Percentiles rank a stretch among this genome's conserved stretches.
These are phyloP conservation scores for Populus pruinosa DNA, from an alignment of 345 rosid species.

Conservation along the genomic window DNA sequence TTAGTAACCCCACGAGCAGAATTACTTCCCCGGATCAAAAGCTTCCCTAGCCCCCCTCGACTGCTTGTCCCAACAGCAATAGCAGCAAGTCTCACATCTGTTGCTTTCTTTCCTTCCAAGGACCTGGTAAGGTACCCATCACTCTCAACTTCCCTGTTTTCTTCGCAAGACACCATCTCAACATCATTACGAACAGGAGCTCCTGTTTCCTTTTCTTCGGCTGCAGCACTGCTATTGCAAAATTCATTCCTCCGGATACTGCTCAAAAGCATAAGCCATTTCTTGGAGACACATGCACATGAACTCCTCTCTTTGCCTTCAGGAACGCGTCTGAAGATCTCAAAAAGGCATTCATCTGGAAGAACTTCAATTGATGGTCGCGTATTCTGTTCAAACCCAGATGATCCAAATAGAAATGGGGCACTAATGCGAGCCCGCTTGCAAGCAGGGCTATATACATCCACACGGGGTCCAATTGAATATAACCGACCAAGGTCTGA, in stretches of 20 bases:
- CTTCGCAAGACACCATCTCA: constrained; percentile 38
- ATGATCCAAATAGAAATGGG: constrained; percentile 24
- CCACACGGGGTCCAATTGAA: constrained; percentile 42
- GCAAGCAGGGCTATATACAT: constrained; percentile 46
- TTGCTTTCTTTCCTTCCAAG: constrained; percentile 72
- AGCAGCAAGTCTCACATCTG: constrained; percentile 68
- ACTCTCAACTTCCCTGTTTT: constrained; percentile 21
- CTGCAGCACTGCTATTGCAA: constrained; percentile 9
- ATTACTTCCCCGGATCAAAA: constrained; percentile 54
- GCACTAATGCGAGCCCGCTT: constrained; percentile 61
- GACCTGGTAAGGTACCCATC: constrained; percentile 63
- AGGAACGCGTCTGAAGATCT: constrained; percentile 58
- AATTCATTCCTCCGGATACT: constrained; percentile 50
- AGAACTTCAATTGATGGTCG: constrained; percentile 54
- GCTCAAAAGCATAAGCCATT: constrained; percentile 58
- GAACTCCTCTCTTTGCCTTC: constrained; percentile 51
- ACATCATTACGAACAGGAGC: constrained; percentile 30
- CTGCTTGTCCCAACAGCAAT: constrained; percentile 61
- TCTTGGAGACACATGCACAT: constrained; percentile 64
- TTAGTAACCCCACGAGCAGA: constrained; percentile 47
- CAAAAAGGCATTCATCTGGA: constrained; percentile 77
- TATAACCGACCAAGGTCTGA: constrained; percentile 39
- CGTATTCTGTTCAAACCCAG: constrained; percentile 27
- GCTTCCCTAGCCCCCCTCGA: constrained; percentile 68
- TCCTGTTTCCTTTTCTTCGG: constrained; percentile 7